Evolutionary conservation across 2,329 filamentous ascomycete species (phyloP).

Genomic region (Cercospora zeae-maydis): DNA sequence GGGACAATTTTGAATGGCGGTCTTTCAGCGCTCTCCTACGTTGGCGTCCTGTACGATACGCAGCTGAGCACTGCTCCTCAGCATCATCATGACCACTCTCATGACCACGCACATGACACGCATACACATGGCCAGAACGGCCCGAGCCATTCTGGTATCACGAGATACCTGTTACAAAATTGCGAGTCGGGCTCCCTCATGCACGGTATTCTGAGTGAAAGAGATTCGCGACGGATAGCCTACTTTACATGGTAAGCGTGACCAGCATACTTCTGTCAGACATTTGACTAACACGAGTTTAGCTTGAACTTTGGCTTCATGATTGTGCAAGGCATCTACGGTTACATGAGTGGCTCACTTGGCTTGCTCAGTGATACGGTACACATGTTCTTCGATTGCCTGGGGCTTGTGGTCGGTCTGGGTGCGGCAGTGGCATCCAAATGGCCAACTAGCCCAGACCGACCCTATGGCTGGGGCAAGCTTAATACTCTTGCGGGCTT

Average conservation of each 20-base stretch:
- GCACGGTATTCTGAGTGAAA: conserved; percentile 81
- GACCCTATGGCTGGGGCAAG: conserved; percentile 95
- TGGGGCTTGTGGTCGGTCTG: conserved; percentile 84
- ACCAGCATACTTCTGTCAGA: neutral
- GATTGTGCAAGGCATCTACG: conserved; percentile 90
- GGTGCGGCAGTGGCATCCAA: conserved; percentile 93
- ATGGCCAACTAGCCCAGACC: conserved; percentile 84
- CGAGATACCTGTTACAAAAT: conserved; percentile 66
- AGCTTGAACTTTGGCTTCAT: conserved; percentile 95
- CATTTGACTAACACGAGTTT: conserved; percentile 17
- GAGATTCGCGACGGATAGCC: conserved; percentile 90
- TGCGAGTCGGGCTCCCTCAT: conserved; percentile 72
- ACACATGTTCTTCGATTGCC: conserved; percentile 99
- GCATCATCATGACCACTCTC: conserved; percentile 33
- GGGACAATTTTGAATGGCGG: conserved; percentile 35
- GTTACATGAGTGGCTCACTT: conserved; percentile 86
- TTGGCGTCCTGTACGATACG: conserved; percentile 43
- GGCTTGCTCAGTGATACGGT: conserved; percentile 96
- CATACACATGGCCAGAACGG: conserved; percentile 37
- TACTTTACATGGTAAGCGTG: conserved; percentile 83
- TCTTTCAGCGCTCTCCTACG: conserved; percentile 37
- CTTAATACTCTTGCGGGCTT: conserved; percentile 95
- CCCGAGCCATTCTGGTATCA: conserved; percentile 62
- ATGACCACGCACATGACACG: conserved; percentile 32
- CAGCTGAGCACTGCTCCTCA: conserved; percentile 29